Evolutionary conservation across 2,329 filamentous ascomycete genomes (phyloP).

Genomic region (Alternaria brassicae): DNA sequence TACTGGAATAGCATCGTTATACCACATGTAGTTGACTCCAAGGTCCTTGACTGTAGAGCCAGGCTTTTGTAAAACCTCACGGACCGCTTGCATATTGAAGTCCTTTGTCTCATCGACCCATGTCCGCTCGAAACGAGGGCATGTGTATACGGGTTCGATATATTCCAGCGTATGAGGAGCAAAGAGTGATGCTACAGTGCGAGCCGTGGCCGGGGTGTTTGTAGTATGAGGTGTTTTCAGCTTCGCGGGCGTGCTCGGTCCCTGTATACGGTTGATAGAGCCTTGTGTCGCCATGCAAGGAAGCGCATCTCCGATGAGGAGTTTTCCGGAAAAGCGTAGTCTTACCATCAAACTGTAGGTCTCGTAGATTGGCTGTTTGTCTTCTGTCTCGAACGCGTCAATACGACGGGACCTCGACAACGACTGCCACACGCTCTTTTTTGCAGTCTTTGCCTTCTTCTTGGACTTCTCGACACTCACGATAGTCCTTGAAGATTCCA

Average conservation of each 20-base stretch:
- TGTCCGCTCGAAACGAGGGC: constrained; percentile 18
- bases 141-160: not conserved
- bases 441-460: not conserved
- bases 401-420: constrained; percentile 1
- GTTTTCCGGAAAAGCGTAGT: constrained; percentile 19
- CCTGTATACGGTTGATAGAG: not conserved
- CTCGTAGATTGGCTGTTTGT: constrained; percentile 1
- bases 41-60: not conserved
- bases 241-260: not conserved
- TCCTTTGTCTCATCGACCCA: constrained; percentile 31
- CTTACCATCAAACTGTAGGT: constrained; percentile 12
- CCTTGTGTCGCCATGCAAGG: not conserved
- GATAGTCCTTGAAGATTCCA: not conserved
- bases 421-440: constrained; percentile 4
- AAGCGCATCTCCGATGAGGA: constrained; percentile 7
- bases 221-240: not conserved
- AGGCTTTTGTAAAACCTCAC: not conserved
- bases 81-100: constrained; percentile 21
- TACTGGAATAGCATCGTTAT: constrained; percentile 23
- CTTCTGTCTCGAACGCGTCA: not conserved
- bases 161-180: not conserved
- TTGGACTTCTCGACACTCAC: not conserved
- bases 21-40: constrained; percentile 25
- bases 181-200: not conserved
- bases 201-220: not conserved